phyloP scores from a whole-genome alignment of 2,329 filamentous ascomycete species.

The Fusarium nygamai region DNA sequence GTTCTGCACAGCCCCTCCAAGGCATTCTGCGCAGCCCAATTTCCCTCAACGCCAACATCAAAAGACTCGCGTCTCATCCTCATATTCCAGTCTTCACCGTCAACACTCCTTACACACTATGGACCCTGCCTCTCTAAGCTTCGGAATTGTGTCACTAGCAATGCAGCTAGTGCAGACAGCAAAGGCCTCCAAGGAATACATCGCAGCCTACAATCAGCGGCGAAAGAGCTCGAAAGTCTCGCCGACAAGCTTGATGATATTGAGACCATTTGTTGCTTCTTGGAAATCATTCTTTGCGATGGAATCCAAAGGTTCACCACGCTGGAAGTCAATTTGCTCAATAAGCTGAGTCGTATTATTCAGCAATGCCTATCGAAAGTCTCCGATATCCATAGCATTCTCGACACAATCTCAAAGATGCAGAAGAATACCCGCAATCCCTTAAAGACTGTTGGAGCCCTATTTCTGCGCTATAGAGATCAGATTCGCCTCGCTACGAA shows the following conservation, averaged over 20 bases:
- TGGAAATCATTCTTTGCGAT: not conserved
- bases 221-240: constrained; percentile 7
- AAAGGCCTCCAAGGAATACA: not conserved
- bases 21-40: not conserved
- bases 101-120: not conserved
- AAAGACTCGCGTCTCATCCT: not conserved
- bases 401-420: not conserved
- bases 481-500: not conserved
- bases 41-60: too few species aligned
- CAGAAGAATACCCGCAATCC: not conserved
- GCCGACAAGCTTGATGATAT: constrained; percentile 13
- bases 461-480: constrained; percentile 7
- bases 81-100: not conserved
- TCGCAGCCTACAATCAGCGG: constrained; percentile 15
- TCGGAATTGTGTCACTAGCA: constrained; percentile 15
- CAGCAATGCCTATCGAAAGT: not conserved
- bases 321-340: not conserved
- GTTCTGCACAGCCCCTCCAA: not conserved
- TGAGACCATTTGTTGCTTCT: constrained; percentile 3
- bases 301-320: not conserved
- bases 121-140: constrained; percentile 19
- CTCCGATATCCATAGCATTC: not conserved
- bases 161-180: constrained; percentile 20
- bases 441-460: not conserved
- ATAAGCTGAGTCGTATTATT: not conserved